Evolutionary conservation across 495 filamentous ascomycete genomes (phyloP).

Genomic region (Beverwykella pulmonaria): DNA sequence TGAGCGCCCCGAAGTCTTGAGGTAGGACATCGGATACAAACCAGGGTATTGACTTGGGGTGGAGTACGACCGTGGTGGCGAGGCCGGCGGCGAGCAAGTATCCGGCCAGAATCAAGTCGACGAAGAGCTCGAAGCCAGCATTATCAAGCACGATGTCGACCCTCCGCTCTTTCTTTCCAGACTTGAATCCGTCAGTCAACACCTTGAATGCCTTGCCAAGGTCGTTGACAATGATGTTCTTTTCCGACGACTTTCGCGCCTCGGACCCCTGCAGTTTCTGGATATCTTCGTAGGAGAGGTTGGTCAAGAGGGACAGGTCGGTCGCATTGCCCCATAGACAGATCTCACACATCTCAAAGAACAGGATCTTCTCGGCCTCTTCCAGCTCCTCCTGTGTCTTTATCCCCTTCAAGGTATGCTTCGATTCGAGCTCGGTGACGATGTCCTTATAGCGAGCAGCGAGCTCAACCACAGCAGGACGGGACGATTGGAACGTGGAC

Average conservation of each 20-base stretch:
- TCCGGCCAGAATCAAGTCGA: slow-evolving; percentile 87
- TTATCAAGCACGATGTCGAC: slow-evolving; percentile 96
- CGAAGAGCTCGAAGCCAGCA: slow-evolving; percentile 94
- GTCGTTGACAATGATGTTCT: slow-evolving; percentile 89
- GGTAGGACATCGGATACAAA: slow-evolving; percentile 95
- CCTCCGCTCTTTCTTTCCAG: slow-evolving; percentile 61
- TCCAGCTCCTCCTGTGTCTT: slow-evolving; percentile 57
- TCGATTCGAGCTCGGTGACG: slow-evolving; percentile 56
- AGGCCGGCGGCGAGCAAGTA: slow-evolving; percentile 81
- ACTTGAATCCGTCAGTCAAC: slow-evolving; percentile 61
- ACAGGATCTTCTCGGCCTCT: slow-evolving; percentile 74
- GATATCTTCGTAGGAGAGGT: slow-evolving; percentile 90
- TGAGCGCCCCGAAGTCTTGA: slow-evolving; percentile 76
- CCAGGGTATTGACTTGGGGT: slow-evolving; percentile 94
- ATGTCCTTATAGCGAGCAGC: slow-evolving; percentile 73
- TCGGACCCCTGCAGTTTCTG: slow-evolving; percentile 91
- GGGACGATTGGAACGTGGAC: slow-evolving; percentile 88
- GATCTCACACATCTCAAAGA: slow-evolving; percentile 93
- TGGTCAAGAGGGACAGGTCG: slow-evolving; percentile 87
- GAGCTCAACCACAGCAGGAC: slow-evolving; percentile 86
- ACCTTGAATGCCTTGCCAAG: slow-evolving; percentile 69
- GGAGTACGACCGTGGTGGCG: slow-evolving; percentile 84
- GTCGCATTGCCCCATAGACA: slow-evolving; percentile 98
- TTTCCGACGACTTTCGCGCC: slow-evolving; percentile 78
- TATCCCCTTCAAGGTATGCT: slow-evolving; percentile 45